Base-by-base conservation (phyloP, 163 green algal species). In the Chlorella variabilis region DNA sequence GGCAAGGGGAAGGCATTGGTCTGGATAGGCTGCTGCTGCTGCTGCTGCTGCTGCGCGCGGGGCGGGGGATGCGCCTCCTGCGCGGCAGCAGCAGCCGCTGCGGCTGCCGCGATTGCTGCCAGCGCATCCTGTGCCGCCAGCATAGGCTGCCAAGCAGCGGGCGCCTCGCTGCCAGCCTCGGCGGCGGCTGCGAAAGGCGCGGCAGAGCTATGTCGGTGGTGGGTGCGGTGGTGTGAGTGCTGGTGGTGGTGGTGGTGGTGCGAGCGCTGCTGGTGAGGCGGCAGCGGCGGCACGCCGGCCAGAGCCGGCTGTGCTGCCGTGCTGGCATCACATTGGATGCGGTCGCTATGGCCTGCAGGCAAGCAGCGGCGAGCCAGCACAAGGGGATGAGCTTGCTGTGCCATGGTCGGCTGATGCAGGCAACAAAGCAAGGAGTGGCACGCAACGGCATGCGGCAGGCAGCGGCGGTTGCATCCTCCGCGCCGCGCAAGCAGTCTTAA, bases 141-240 rank as follows among this genome's bases (percentile, higher is more conserved):
- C 48, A 36, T 5, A 31, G 21, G 74, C 58, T 73, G 74, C 38
- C 29, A 54, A 8, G 36, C 56, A 7, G 56, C 38, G 4, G 73
- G 75, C 59, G 58, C 75, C 58, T 71, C 75, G 75, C 75, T 81
- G 4, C 39, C 58, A 2, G 75, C 29, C 75, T 81, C 75, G 5
- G 75, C 39, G 4, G 39, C 59, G 3, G 75, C 41, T 39, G 73
- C 38, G 0, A 56, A 15, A 48, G 42, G 69, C 27, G 27, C n/a
- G 29, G 27, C n/a, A 4, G n/a, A 67, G 29, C 9, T 36, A 27
- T 67, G 20, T 51, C 61, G 77, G 77, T n/a, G 76, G 76, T 58
- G 75, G n/a, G n/a, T n/a, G n/a, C n/a, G n/a, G n/a, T n/a, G n/a
- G n/a, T n/a, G n/a, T n/a, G n/a, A n/a, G 59, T 21, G 45, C 45